A percentile compares a stretch with the other conserved stretches of the same genome.
Conservation (phyloP, 371 early-diverging fungal genomes). For the Dinochytrium kinnereticum region DNA sequence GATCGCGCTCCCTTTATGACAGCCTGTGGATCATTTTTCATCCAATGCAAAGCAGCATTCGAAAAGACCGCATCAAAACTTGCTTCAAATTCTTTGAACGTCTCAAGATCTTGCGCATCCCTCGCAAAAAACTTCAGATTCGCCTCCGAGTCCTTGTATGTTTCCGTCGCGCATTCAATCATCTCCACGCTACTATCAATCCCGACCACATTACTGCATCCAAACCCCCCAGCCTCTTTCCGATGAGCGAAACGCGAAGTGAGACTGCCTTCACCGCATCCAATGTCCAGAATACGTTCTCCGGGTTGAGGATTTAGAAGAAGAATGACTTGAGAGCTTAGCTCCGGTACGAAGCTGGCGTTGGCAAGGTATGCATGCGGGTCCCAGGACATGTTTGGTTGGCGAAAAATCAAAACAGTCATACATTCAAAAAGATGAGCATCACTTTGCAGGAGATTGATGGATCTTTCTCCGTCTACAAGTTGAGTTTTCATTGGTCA, state of each 20-base stretch:
- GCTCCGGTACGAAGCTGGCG: slow-evolving; percentile 66
- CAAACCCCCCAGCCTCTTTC: slow-evolving; percentile 26
- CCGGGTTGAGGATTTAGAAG: slow-evolving; percentile 56
- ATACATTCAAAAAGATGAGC: background rate
- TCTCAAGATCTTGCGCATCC: slow-evolving; percentile 15
- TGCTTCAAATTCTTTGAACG: background rate
- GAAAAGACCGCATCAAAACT: slow-evolving; percentile 36
- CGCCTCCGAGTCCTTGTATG: slow-evolving; percentile 23
- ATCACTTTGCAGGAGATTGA: background rate
- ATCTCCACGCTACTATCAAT: slow-evolving; percentile 66
- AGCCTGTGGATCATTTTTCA: slow-evolving; percentile 65
- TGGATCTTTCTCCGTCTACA: slow-evolving; percentile 4
- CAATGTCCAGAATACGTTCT: slow-evolving; percentile 70
- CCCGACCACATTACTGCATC: slow-evolving; percentile 58
- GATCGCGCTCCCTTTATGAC: slow-evolving; percentile 64
- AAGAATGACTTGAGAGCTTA: slow-evolving; percentile 56
- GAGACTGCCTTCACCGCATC: slow-evolving; percentile 74
- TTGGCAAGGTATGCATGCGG: slow-evolving; percentile 54
- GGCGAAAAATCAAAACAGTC: background rate
- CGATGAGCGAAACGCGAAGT: slow-evolving; percentile 56
- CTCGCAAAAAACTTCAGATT: background rate
- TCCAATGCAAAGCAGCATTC: slow-evolving; percentile 72
- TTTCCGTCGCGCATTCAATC: slow-evolving; percentile 60
- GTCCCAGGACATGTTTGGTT: background rate
- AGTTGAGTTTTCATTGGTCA: too few species aligned